Base-by-base conservation (phyloP, 129 eudicot genomes). In the Flaveria ramosissima region DNA sequence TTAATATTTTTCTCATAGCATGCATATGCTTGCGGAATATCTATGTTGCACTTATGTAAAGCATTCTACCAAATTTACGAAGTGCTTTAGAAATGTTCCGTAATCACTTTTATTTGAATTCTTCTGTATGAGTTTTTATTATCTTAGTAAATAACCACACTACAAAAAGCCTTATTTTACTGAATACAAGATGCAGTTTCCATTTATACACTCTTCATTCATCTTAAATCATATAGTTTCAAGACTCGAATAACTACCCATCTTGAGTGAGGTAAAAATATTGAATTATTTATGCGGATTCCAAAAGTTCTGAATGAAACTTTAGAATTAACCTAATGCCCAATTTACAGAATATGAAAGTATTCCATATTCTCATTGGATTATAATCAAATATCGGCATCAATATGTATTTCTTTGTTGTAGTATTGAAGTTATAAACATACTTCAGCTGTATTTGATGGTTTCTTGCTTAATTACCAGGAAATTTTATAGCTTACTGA, bases 1-100 rank as follows among this genome's bases (percentile, higher is more conserved):
- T 39, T 76, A 51, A 65, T 30, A 27, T 65, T 72, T 32, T 51
- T 50, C 39, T 65, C 72, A 51, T 45, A 61, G 43, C 51, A 76
- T 48, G 6, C 48, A 9, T 64, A 63, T 76, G 41, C 72, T 30
- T 50, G 50, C 50, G 62, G 50, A 23, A 47, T 36, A 21, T 14
- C 41, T 68, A 68, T 23, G 39, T 0, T 13, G 53, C 47, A 48
- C 57, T 45, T 68, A 68, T 23, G 39, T 68, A 68, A 68, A 68
- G 55, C 39, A 20, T 45, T 45, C 20, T 45, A 30, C 20, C 12
- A 17, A 45, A 68, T 43, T 48, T 48, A 45, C 19, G 56, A 45
- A 68, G 57, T 50, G 13, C 17, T 68, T 68, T 68, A 43, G 12
- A 68, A 24, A 68, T 32, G 39, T 32, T 68, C 51, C 23, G 0